phyloP scores from a whole-genome alignment of 768 basidiomycete genomes.

The Nidularia sp. region DNA sequence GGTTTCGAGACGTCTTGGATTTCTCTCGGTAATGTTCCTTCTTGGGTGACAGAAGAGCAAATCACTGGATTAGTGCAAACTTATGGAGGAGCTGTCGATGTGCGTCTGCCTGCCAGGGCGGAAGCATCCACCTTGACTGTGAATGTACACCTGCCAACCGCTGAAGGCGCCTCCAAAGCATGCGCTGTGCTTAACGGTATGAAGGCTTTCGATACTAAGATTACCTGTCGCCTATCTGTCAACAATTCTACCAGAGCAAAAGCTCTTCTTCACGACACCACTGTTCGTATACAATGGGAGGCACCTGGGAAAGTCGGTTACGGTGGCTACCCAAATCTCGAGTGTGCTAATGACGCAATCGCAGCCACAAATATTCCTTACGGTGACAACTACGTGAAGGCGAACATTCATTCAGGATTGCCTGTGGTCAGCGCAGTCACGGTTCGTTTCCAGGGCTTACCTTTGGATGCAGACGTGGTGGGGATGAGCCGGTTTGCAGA shows the following conservation, averaged over 20 bases:
- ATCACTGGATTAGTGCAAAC: conserved; percentile 33
- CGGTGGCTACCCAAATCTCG: conserved; percentile 52
- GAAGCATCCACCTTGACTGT: conserved; percentile 20
- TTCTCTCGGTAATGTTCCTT: conserved; percentile 47
- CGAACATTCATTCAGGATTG: conserved; percentile 48
- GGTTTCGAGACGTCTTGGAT: conserved; percentile 70
- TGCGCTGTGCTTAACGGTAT: conserved; percentile 45
- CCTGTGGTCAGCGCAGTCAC: conserved; percentile 58
- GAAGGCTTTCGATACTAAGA: conserved; percentile 26
- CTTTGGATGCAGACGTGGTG: conserved; percentile 34
- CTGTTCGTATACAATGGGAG: conserved; percentile 57
- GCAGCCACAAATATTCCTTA: conserved; percentile 31
- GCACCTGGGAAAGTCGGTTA: conserved; percentile 54
- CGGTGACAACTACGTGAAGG: conserved; percentile 38
- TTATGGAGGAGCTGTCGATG: conserved; percentile 43
- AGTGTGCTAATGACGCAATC: conserved; percentile 49
- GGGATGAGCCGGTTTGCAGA: conserved; percentile 41
- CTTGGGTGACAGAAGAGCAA: conserved; percentile 20
- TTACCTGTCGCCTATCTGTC: conserved; percentile 44
- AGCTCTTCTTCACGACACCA: conserved; percentile 45
- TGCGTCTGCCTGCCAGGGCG: conserved; percentile 17
- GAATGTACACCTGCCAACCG: conserved; percentile 42
- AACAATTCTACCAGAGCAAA: conserved; percentile 28
- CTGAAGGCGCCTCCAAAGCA: conserved; percentile 51
- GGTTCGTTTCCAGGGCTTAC: conserved; percentile 55